A percentile compares a stretch with the other conserved stretches of the same genome.
These are phyloP conservation scores for Neonectria sp. DNA, from an alignment of 2,329 filamentous ascomycete species.

Conservation along the genomic window DNA sequence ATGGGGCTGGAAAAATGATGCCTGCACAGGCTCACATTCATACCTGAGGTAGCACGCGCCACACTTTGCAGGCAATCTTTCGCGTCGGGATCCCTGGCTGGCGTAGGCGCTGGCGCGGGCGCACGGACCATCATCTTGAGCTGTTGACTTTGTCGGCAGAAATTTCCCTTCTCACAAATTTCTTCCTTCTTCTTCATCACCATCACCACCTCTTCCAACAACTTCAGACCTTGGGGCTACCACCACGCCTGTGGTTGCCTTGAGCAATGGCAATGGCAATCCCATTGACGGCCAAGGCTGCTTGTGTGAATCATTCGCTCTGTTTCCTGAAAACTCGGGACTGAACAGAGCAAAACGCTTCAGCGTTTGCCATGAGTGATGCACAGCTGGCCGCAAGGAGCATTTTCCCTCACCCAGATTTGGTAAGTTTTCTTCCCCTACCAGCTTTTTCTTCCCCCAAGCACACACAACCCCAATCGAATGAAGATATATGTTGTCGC, in stretches of 20 bases:
- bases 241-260: neutral
- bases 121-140: conserved; percentile 41
- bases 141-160: conserved; percentile 38
- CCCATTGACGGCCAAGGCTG: neutral
- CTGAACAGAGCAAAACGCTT: neutral
- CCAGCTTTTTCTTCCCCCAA: neutral
- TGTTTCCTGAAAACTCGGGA: neutral
- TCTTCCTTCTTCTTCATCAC: conserved; percentile 42
- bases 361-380: neutral
- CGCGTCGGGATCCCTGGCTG: conserved; percentile 25
- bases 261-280: conserved; percentile 1
- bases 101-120: neutral
- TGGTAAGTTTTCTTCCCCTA: conserved; percentile 38
- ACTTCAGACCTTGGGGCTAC: conserved; percentile 3
- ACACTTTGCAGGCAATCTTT: conserved; percentile 24
- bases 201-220: conserved; percentile 27
- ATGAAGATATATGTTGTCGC: conserved; percentile 66
- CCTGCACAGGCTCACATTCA: neutral
- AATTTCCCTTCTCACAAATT: conserved; percentile 44
- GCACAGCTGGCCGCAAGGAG: neutral
- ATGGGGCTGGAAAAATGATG: conserved; percentile 12
- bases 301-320: neutral
- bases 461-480: conserved; percentile 35
- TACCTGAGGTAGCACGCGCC: conserved; percentile 24
- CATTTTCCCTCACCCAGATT: conserved; percentile 19